Evolutionary conservation across 1,139 yeast species (phyloP).

Genomic region (Protomyces inundatus): DNA sequence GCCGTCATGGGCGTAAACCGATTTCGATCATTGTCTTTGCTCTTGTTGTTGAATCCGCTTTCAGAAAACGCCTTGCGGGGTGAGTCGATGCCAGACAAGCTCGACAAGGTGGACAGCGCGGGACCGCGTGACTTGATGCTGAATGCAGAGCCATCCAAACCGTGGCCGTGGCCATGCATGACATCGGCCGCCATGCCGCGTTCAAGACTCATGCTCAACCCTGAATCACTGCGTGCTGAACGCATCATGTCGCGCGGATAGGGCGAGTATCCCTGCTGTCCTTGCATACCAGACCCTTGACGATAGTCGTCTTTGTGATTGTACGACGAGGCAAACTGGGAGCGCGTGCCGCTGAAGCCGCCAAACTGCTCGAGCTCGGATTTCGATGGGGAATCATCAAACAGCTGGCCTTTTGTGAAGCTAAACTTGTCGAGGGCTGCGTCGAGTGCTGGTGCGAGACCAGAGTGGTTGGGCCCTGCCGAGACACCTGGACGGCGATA

Average conservation of each 20-base stretch:
- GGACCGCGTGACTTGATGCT: conserved; percentile 21
- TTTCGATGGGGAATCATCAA: conserved; percentile 18
- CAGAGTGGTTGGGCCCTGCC: too few relatives aligned
- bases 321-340: conserved; percentile 2
- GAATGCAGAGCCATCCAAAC: not conserved
- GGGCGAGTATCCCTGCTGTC: not conserved
- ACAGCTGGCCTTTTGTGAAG: conserved; percentile 15
- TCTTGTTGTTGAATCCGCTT: not conserved
- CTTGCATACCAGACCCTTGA: not conserved
- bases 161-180: not conserved
- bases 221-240: not conserved
- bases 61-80: conserved; percentile 18
- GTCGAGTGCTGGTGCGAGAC: not conserved
- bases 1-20: conserved; percentile 20
- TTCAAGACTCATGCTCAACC: not conserved
- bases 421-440: not conserved
- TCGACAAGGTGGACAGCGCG: conserved; percentile 12
- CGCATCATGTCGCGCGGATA: not conserved
- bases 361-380: conserved; percentile 23
- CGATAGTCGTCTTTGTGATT: not conserved
- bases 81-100: conserved; percentile 3
- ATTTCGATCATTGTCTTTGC: not conserved
- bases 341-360: conserved; percentile 18
- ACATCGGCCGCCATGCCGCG: conserved; percentile 17
- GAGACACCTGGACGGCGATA: not conserved